Conservation (phyloP, 768 basidiomycete species). For the Leccinum rimulosum region DNA sequence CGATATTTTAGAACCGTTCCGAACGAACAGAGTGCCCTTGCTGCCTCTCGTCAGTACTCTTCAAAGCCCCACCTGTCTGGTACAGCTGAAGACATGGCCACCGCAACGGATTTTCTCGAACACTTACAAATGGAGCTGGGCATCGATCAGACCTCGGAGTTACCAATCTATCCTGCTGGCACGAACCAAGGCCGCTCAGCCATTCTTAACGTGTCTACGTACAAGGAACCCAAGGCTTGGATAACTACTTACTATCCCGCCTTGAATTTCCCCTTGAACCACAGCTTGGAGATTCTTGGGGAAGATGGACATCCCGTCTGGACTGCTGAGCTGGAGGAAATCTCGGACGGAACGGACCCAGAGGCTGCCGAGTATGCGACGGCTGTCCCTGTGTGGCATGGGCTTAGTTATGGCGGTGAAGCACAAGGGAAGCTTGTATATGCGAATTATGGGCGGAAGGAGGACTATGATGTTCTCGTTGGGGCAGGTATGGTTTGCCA, state of each 20-base stretch:
- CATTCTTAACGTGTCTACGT: conserved; percentile 44
- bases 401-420: conserved; percentile 60
- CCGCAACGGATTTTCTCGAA: conserved; percentile 52
- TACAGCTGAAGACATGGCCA: conserved; percentile 49
- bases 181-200: conserved; percentile 50
- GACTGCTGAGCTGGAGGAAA: conserved; percentile 67
- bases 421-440: conserved; percentile 60
- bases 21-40: conserved; percentile 31
- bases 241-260: conserved; percentile 72
- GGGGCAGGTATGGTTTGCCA: not conserved
- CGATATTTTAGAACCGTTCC: too few species aligned
- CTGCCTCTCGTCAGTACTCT: conserved; percentile 50
- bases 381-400: conserved; percentile 67
- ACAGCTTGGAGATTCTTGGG: conserved; percentile 54
- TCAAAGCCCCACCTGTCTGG: conserved; percentile 62
- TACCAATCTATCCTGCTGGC: conserved; percentile 57
- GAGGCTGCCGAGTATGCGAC: conserved; percentile 56
- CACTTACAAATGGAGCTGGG: conserved; percentile 53
- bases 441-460: conserved; percentile 57
- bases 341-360: conserved; percentile 61
- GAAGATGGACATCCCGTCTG: conserved; percentile 49
- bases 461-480: conserved; percentile 64
- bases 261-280: conserved; percentile 62
- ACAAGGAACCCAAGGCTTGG: conserved; percentile 50
- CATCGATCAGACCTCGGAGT: conserved; percentile 26